A percentile compares a stretch with the other conserved stretches of the same genome.
These are phyloP conservation scores for Coniophora puteana DNA, from an alignment of 1,284 basidiomycete species.

Conservation along the genomic window DNA sequence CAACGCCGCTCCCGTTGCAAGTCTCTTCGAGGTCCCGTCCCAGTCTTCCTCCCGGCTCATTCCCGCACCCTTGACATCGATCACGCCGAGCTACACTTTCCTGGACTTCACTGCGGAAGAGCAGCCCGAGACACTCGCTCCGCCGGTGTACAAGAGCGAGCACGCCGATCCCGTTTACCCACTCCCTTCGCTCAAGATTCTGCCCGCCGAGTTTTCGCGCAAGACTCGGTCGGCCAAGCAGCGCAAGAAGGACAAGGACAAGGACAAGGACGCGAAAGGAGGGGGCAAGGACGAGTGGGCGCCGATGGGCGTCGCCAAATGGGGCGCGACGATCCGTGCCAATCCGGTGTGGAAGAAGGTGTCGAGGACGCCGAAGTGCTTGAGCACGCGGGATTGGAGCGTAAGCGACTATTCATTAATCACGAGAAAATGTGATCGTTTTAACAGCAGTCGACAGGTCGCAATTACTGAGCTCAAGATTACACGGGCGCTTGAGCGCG, in stretches of 20 bases:
- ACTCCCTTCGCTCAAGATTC: constrained; percentile 54
- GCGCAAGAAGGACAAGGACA: constrained; percentile 54
- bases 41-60: too few relatives aligned
- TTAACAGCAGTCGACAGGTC: constrained; percentile 45
- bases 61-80: constrained; percentile 9
- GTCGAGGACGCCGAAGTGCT: constrained; percentile 65
- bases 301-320: constrained; percentile 66
- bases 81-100: background rate
- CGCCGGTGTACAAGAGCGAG: constrained; percentile 19
- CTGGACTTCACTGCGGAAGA: too few relatives aligned
- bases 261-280: constrained; percentile 31
- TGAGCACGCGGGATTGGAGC: constrained; percentile 76
- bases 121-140: constrained; percentile 12
- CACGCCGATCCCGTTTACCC: constrained; percentile 49
- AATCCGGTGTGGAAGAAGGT: constrained; percentile 74
- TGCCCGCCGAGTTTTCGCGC: constrained; percentile 63
- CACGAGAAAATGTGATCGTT: constrained; percentile 1
- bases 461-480: constrained; percentile 76
- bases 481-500: constrained; percentile 78
- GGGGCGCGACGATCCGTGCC: constrained; percentile 64
- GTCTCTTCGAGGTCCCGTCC: constrained; percentile 9
- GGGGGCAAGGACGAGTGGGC: constrained; percentile 57
- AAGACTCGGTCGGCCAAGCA: constrained; percentile 55
- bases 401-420: constrained; percentile 38
- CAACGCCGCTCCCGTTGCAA: constrained; percentile 14